phyloP scores from a whole-genome alignment of 352 stramenopile species.

The Globisporangium takayamanum region DNA sequence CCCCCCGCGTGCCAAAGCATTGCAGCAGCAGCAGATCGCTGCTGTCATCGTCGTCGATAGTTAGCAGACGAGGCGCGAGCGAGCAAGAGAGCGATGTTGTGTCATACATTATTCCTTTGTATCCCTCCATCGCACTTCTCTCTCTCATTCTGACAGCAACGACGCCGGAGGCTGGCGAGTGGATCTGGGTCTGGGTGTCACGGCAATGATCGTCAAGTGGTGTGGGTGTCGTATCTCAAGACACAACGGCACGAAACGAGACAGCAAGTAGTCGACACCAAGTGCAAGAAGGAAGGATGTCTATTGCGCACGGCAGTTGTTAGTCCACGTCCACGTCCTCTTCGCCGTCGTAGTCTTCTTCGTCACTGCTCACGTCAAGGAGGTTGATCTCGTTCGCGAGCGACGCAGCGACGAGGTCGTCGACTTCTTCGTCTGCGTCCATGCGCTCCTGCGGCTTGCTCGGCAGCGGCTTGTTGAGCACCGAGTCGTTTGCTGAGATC shows the following conservation, averaged over 20 bases:
- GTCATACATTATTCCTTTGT: too few relatives aligned
- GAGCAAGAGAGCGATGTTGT: too few relatives aligned
- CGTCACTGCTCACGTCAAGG: conserved; percentile 81
- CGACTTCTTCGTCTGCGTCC: conserved; percentile 52
- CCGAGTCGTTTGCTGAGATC: conserved; percentile 13
- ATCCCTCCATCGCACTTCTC: too few relatives aligned
- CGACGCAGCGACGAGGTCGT: conserved; percentile 54
- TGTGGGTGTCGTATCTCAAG: neutral
- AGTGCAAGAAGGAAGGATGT: neutral
- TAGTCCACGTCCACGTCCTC: conserved; percentile 45
- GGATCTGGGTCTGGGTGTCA: neutral
- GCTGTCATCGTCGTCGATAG: too few relatives aligned
- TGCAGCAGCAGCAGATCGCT: too few relatives aligned
- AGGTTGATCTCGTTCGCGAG: conserved; percentile 62
- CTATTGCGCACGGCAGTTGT: neutral
- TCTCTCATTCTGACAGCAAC: too few relatives aligned
- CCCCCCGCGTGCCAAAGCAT: too few relatives aligned
- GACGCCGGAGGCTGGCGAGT: too few relatives aligned
- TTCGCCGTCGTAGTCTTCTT: conserved; percentile 49
- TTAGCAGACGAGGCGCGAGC: too few relatives aligned
- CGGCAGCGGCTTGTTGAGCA: conserved; percentile 32
- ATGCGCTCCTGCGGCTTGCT: conserved; percentile 16
- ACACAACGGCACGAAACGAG: neutral
- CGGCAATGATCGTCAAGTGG: neutral
- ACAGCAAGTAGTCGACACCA: neutral